A percentile compares a stretch with the other conserved stretches of the same genome.
Conservation (phyloP, 2,329 filamentous ascomycete genomes). For the Talaromyces islandicus region DNA sequence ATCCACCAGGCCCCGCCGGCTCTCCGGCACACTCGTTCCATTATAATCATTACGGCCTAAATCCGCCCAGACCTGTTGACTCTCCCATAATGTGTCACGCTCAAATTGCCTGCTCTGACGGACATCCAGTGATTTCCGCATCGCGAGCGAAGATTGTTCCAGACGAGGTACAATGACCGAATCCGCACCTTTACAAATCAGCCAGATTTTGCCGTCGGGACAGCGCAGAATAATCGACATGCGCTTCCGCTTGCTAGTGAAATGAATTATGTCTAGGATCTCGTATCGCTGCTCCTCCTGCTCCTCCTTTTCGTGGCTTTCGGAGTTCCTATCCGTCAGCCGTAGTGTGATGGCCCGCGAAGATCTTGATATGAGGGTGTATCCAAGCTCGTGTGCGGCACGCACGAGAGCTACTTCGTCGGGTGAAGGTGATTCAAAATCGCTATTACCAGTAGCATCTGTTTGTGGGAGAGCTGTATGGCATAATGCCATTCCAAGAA, state of each 20-base stretch:
- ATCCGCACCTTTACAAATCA: constrained; percentile 76
- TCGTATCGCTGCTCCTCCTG: constrained; percentile 45
- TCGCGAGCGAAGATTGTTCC: not conserved
- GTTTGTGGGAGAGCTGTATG: constrained; percentile 73
- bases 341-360: not conserved
- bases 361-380: not conserved
- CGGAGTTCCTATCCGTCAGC: not conserved
- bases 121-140: not conserved
- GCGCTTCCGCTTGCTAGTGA: constrained; percentile 72
- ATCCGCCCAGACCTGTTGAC: too few species aligned
- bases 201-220: constrained; percentile 65
- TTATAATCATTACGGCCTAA: constrained; percentile 27
- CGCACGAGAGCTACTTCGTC: constrained; percentile 73
- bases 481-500: constrained; percentile 56
- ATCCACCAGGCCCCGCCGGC: too few species aligned
- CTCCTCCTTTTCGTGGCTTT: constrained; percentile 39
- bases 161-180: constrained; percentile 61
- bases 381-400: constrained; percentile 53
- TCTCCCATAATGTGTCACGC: not conserved
- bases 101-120: constrained; percentile 40
- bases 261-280: constrained; percentile 72
- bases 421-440: constrained; percentile 72
- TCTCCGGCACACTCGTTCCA: constrained; percentile 39
- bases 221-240: constrained; percentile 76
- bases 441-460: constrained; percentile 48